Evolutionary conservation across 108 stramenopile species (phyloP).

Genomic region (Conticribra guillardii): DNA sequence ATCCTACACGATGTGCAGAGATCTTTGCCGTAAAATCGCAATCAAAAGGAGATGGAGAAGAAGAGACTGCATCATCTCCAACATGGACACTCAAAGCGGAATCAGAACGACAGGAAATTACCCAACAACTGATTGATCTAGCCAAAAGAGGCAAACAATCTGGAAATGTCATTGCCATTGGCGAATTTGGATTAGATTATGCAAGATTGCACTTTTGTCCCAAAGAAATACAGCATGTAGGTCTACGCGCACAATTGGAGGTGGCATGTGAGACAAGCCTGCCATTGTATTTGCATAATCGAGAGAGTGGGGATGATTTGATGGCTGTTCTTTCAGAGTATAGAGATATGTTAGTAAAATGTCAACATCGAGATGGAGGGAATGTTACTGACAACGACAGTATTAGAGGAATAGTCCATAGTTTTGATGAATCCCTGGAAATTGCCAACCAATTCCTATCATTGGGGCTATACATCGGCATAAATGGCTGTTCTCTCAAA

Average conservation of each 20-base stretch:
- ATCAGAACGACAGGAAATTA: slow-evolving; percentile 29
- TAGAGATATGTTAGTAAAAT: slow-evolving; percentile 32
- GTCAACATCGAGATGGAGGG: slow-evolving; percentile 1
- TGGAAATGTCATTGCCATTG: slow-evolving; percentile 87
- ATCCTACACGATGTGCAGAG: slow-evolving; percentile 91
- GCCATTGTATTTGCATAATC: slow-evolving; percentile 95
- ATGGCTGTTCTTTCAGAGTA: slow-evolving; percentile 64
- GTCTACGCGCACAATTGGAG: slow-evolving; percentile 83
- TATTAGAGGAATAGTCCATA: slow-evolving; percentile 82
- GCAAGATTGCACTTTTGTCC: slow-evolving; percentile 91
- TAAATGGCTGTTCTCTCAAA: slow-evolving; percentile 96
- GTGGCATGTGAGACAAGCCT: slow-evolving; percentile 60
- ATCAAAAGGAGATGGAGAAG: slow-evolving; percentile 7
- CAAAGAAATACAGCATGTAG: slow-evolving; percentile 80
- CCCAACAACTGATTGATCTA: slow-evolving; percentile 56
- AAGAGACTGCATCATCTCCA: slow-evolving; percentile 1
- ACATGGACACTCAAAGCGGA: slow-evolving; percentile 38
- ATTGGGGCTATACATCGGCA: slow-evolving; percentile 89
- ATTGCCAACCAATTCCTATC: slow-evolving; percentile 80
- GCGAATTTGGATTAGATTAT: slow-evolving; percentile 96
- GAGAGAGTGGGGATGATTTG: slow-evolving; percentile 86
- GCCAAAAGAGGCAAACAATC: slow-evolving; percentile 54
- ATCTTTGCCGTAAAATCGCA: slow-evolving; percentile 63
- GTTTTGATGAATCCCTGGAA: slow-evolving; percentile 87
- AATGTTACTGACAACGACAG: not conserved